Base-by-base conservation (phyloP, 2,329 filamentous ascomycete genomes). In the Phyllosticta citribraziliensis region DNA sequence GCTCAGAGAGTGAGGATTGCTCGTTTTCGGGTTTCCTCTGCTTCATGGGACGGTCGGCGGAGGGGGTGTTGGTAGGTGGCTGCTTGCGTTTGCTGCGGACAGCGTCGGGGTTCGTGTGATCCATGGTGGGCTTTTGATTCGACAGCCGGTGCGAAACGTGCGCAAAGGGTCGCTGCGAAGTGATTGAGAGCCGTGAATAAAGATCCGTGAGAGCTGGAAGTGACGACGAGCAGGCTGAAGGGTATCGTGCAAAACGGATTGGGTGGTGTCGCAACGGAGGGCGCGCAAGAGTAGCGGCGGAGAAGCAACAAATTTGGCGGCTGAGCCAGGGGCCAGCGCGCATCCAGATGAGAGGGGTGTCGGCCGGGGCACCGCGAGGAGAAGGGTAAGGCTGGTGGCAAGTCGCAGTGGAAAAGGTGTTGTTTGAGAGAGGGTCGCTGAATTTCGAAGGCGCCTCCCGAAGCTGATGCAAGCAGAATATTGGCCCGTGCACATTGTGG, bases 61-160 rank as follows among this genome's bases (percentile, higher is more conserved):
- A 72, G 40, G 79, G 74, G 24, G 50, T 22, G 8, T n/a, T n/a
- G 22, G 77, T 74, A 17, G 80, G 78, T 65, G 78, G 80, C 67
- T 79, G 79, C 72, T 83, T 84, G 71, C 82, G 80, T 73, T 84
- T 84, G 55, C 74, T 70, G 65, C 78, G 72, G 66, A 74, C 40
- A 67, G 59, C 80, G 59, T 57, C 55, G 51, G 57, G 60, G 54
- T n/a, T 61, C 50, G 57, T 55, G 51, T 56, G 51, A 35, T 62
- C 55, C 60, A 62, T 62, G 55, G 12, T 22, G 60, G 55, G 33
- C 17, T 12, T n/a, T 11, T 50, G 55, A 52, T 25, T 51, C 22
- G 51, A 50, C 40, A 50, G 35, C n/a, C 14, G 22, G 19, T 62
- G 56, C 24, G 54, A 25, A n/a, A 10, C 17, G 51, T 47, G 51